Conservation (phyloP, 805 yeast species). For the Tanozyma kutaoensis region DNA sequence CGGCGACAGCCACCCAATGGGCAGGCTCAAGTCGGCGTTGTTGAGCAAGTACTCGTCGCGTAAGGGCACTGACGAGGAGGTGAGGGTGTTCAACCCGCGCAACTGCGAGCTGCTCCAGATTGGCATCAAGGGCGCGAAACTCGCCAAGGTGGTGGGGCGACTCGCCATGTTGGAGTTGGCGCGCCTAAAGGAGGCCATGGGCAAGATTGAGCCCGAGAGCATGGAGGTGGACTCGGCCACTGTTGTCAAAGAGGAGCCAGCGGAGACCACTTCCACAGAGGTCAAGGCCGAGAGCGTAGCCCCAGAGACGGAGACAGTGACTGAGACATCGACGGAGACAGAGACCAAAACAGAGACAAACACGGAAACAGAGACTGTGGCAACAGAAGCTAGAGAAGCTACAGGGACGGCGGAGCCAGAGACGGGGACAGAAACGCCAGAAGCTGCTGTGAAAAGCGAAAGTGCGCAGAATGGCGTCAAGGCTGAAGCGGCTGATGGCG, state of each 20-base stretch:
- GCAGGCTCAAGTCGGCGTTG: conserved; percentile 85
- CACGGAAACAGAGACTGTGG: conserved; percentile 1
- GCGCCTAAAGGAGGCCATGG: conserved; percentile 12
- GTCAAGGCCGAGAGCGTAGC: conserved; percentile 1
- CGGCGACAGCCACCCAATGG: conserved; percentile 98
- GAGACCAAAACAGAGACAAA: not conserved
- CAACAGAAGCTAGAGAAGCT: conserved; percentile 5
- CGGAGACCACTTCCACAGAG: not conserved
- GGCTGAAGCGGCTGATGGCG: too few species aligned
- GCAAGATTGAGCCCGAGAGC: too few species aligned
- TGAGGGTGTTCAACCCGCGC: conserved; percentile 82
- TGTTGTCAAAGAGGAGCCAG: not conserved
- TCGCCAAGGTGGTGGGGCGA: conserved; percentile 59
- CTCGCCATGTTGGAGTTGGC: conserved; percentile 32
- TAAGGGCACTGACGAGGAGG: conserved; percentile 80
- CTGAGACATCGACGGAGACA: conserved; percentile 1
- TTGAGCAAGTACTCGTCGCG: conserved; percentile 72
- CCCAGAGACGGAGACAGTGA: not conserved
- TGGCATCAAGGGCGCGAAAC: conserved; percentile 68
- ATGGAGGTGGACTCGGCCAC: too few species aligned
- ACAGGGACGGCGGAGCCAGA: conserved; percentile 1
- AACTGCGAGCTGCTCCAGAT: conserved; percentile 73
- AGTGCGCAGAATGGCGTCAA: too few species aligned
- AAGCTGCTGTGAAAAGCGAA: conserved; percentile 1
- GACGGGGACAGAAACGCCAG: conserved; percentile 3